Evolutionary conservation across 139 green algal species (phyloP).

Genomic region (Ettlia oleoabundans): DNA sequence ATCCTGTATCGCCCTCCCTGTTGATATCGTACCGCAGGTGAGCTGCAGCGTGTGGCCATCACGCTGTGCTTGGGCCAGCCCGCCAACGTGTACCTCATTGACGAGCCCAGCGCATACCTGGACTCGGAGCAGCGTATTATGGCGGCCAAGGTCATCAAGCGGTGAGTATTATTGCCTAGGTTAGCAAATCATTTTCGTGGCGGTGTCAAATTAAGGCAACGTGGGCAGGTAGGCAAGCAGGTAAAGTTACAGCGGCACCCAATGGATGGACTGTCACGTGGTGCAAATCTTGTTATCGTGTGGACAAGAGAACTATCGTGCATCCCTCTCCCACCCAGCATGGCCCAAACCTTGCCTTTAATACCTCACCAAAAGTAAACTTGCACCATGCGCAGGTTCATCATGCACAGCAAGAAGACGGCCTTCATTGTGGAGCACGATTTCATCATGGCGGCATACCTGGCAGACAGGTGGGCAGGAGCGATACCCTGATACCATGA

Average conservation of each 20-base stretch:
- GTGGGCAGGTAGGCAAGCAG: too few relatives aligned
- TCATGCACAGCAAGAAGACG: slow-evolving; percentile 99
- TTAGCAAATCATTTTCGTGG: too few relatives aligned
- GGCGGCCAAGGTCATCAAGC: slow-evolving; percentile 98
- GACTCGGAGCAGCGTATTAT: slow-evolving; percentile 99
- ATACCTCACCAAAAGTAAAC: too few relatives aligned
- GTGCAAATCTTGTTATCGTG: too few relatives aligned
- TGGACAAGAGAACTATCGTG: too few relatives aligned
- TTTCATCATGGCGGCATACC: slow-evolving; percentile 99
- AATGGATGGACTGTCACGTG: too few relatives aligned
- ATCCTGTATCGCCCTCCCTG: background rate
- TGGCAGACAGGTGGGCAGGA: background rate
- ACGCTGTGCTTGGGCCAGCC: slow-evolving; percentile 92
- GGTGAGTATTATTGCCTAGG: too few relatives aligned
- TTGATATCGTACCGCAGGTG: slow-evolving; percentile 24
- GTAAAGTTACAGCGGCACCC: too few relatives aligned
- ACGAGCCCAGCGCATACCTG: slow-evolving; percentile 98
- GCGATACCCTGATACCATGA: too few relatives aligned
- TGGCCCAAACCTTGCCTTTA: too few relatives aligned
- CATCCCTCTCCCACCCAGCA: too few relatives aligned
- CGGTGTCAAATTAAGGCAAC: too few relatives aligned
- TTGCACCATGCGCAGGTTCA: slow-evolving; percentile 70
- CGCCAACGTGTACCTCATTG: slow-evolving; percentile 98
- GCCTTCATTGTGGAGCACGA: slow-evolving; percentile 99
- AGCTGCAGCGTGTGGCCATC: slow-evolving; percentile 96